Evolutionary conservation across 371 early-diverging fungal genomes (phyloP).

Genomic region (Zychaea mexicana): DNA sequence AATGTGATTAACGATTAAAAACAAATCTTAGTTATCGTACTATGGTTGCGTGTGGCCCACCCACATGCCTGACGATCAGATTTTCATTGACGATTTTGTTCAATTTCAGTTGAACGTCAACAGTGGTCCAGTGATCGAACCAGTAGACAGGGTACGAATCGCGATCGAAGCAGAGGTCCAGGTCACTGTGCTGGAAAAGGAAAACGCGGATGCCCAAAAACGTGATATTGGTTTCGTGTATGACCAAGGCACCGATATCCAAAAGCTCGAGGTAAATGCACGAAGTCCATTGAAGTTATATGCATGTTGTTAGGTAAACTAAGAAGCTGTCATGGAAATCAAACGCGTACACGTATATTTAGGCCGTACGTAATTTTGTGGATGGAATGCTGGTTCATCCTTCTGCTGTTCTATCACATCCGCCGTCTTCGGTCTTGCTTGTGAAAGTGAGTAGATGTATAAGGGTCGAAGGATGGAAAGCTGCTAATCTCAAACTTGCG

Average conservation of each 20-base stretch:
- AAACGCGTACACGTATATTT: constrained; percentile 1
- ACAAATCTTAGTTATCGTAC: constrained; percentile 14
- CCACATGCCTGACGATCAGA: constrained; percentile 13
- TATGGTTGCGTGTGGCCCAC: constrained; percentile 40
- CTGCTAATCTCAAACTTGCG: no score
- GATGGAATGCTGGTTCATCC: constrained; percentile 16
- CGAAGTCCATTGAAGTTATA: neutral
- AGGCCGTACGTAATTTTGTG: constrained; percentile 19
- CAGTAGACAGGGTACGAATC: constrained; percentile 5
- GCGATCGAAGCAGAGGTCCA: constrained; percentile 19
- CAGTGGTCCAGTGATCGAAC: constrained; percentile 9
- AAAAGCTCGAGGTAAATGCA: constrained; percentile 24
- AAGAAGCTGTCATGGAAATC: neutral
- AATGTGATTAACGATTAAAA: neutral
- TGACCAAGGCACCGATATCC: constrained; percentile 18
- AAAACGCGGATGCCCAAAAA: constrained; percentile 23
- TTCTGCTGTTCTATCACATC: neutral
- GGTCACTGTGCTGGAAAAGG: constrained; percentile 7
- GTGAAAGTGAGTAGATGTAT: constrained; percentile 8
- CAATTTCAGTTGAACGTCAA: neutral
- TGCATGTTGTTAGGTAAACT: no score
- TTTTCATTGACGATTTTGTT: constrained; percentile 17
- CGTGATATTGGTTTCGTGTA: constrained; percentile 28
- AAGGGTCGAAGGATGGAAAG: neutral
- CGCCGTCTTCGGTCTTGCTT: neutral